Base-by-base conservation (phyloP, 1,139 yeast species). In the Hansenula sp. region DNA sequence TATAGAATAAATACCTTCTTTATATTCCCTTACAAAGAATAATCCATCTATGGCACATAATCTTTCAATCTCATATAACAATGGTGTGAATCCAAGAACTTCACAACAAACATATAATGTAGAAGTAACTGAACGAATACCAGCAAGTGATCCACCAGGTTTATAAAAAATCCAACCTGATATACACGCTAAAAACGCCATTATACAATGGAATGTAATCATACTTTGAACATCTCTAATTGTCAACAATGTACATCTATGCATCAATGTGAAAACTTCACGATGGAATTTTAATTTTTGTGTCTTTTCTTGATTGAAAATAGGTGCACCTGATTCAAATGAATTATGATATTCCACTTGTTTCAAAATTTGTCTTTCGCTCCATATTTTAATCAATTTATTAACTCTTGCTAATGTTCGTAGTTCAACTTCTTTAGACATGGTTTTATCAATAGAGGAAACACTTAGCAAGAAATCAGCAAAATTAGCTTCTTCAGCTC, bases 141-240 rank as follows among this genome's bases (percentile, higher is more conserved):
- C 95, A 0, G 83, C 73, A 25, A 80, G 52, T 13, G 79, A 71
- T 4, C 74, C 72, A 18, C 69, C 76, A 1, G 92, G 88, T 48
- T 75, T 74, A 59, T 65, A 83, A 55, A 82, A 88, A 43, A 86
- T 73, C 90, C 94, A 85, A 0, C 96, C 96, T 36, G 77, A 66
- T 20, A 79, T 64, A 1, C 77, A 55, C 0, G 84, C 85, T 50
- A 84, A 62, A 3, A 31, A 9, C 2, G 33, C 34, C 17, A 18
- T 31, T 2, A 37, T 27, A 10, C 36, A 34, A 24, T 24, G 31
- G n/a, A 40, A 26, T 26, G 32, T 33, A 6, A 37, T 11, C 18
- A 34, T 13, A 24, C 40, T 37, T 27, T 21, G 19, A 2, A 16
- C 70, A 56, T 86, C 95, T 45, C 92, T 67, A 18, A 63, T 60